Base-by-base conservation (phyloP, 257 asterid genomes). In the Solanum medicagineum region DNA sequence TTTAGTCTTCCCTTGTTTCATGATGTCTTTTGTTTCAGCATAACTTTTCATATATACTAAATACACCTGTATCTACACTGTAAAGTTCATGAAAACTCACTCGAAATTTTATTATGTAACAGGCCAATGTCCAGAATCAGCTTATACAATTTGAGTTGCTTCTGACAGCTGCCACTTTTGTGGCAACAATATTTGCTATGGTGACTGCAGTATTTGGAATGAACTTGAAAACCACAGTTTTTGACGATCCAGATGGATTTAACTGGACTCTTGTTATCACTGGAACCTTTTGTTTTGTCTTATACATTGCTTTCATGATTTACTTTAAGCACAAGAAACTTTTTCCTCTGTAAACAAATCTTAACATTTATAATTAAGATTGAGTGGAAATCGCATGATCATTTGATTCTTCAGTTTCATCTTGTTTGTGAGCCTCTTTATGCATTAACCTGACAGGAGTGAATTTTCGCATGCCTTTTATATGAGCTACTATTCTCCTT, bases 61-160 rank as follows among this genome's bases (percentile, higher is more conserved):
- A 68, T 2, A 68, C 15, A 69, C 51, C 40, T 2, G 13, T 17
- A 2, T 17, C 13, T 10, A 40, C 79, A 40, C 22, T 69, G 79
- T 69, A 40, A 77, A 53, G 11, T 54, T 79, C 83, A 29, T 53
- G 65, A 16, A 26, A 79, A 51, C 83, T 79, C 83, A 79, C 83
- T 53, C 71, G 40, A n/a, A 45, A 59, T 44, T 53, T 86, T 63
- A 63, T 77, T 59, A 57, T 79, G 81, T n/a, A 62, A 87, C 96
- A 97, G 99, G 98, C 97, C 47, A 95, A 92, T 92, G 95, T 97
- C 83, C 99, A 95, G 94, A 97, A 97, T 86, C 99, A 95, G 86
- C 90, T 95, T 87, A 97, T 97, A 84, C 93, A 97, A 86, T 95
- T 91, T 68, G 98, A 97, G 94, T 88, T 97, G 91, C 98, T 97